Percentiles rank a stretch among this genome's conserved stretches.
Evolutionary conservation across 805 yeast species (phyloP).

Genomic region (Hanseniaspora pseudoguilliermondii): DNA sequence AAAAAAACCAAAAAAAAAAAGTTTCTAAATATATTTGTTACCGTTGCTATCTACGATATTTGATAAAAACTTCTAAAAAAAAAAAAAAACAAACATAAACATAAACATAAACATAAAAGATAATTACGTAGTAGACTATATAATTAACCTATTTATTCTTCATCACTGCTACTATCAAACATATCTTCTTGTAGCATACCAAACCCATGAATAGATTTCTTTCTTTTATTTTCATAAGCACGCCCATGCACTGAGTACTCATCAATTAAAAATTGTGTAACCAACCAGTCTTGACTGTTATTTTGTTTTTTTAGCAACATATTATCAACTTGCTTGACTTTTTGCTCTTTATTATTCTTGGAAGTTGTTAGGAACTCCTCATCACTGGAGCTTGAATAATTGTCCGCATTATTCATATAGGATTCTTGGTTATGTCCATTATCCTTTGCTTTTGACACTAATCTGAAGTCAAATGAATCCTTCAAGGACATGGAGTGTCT

Average conservation of each 20-base stretch:
- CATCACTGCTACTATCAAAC: constrained; percentile 14
- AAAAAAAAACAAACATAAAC: constrained; percentile 16
- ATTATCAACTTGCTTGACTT: neutral
- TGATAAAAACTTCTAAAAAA: constrained; percentile 18
- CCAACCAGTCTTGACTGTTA: neutral
- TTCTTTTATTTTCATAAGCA: neutral
- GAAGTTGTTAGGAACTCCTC: neutral
- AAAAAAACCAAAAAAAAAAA: too few relatives aligned
- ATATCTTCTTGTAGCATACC: constrained; percentile 8
- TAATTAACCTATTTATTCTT: neutral
- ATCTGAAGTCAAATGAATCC: neutral
- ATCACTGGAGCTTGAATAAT: constrained; percentile 9
- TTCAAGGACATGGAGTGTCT: neutral
- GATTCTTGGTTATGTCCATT: neutral
- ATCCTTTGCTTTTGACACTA: neutral
- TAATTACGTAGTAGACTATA: neutral
- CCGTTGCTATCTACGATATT: neutral
- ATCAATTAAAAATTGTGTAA: constrained; percentile 7
- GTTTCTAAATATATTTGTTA: too few relatives aligned
- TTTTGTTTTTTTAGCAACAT: neutral
- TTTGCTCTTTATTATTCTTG: neutral
- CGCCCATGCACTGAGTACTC: constrained; percentile 11
- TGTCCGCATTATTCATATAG: neutral
- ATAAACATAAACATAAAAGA: neutral
- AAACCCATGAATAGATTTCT: neutral